Base-by-base conservation (phyloP, 2,329 filamentous ascomycete genomes). In the Colletotrichum endophyticum region DNA sequence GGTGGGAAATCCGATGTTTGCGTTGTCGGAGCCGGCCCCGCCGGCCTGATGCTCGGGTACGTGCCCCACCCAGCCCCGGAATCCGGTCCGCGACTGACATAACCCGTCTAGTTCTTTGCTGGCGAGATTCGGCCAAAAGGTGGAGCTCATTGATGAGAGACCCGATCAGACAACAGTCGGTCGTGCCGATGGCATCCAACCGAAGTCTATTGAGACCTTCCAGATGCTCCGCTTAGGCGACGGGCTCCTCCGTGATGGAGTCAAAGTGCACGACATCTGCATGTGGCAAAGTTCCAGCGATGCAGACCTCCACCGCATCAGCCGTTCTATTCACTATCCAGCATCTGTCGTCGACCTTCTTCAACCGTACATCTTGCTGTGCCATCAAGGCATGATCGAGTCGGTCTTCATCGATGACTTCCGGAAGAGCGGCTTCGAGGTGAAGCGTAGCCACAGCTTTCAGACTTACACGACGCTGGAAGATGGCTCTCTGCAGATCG, bases 321-420 rank as follows among this genome's bases (percentile, higher is more conserved):
- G 81, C 49, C 82, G 82, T 34, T 73, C 64, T 5, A 32, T 68
- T 6, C 73, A 76, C 56, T 76, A 76, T 19, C 73, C 73, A 8
- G 63, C 56, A 4, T 44, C 69, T 11, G 81, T 85, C 11, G 83
- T 84, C 28, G 83, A 84, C 53, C 75, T 84, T 6, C 77, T 82
- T 12, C 81, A 84, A 49, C 81, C 82, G 4, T 84, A 82, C 39
- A 82, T 84, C 53, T 80, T 84, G 57, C 78, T 84, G 27, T 81
- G 81, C 30, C 91, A 92, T 78, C 91, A 93, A 80, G 91, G 91
- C 19, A 92, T 92, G 87, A 85, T 92, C 0, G 91, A 93, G 80
- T 86, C 88, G 22, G 82, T 89, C 4, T 88, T 93, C 70, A 85
- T 91, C 49, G 83, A 89, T 6, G 91, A 93, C 77, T 86, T 92